Percentiles rank a stretch among this genome's conserved stretches.
These are phyloP conservation scores for Musa schizocarpa DNA, from an alignment of 176 grass and related monocot species.

Conservation along the genomic window DNA sequence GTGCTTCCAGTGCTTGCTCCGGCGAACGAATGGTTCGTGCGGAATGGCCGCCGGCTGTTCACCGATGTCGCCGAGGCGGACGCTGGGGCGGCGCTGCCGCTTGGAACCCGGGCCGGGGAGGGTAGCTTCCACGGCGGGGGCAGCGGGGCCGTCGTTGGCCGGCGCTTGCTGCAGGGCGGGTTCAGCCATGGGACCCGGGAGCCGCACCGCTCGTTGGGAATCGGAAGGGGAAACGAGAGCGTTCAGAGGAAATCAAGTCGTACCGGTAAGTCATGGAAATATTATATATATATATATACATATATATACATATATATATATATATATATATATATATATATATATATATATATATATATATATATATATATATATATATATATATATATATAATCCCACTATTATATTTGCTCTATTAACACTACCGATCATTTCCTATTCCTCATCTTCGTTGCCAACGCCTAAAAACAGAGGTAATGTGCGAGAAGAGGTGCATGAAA, in stretches of 20 bases:
- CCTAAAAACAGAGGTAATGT: too few species aligned
- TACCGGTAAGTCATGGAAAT: too few species aligned
- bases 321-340: too few species aligned
- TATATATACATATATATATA: too few species aligned
- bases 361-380: too few species aligned
- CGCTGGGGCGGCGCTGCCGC: slow-evolving; percentile 49
- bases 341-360: too few species aligned
- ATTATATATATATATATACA: too few species aligned
- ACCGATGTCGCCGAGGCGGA: slow-evolving; percentile 35
- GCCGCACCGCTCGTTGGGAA: background rate
- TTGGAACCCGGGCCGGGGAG: slow-evolving; percentile 12
- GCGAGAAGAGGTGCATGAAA: too few species aligned
- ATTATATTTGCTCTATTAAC: too few species aligned
- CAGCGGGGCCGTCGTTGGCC: background rate
- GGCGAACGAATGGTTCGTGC: slow-evolving; percentile 23
- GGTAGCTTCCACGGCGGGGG: background rate
- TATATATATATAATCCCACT: too few species aligned
- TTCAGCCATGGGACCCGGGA: slow-evolving; percentile 23
- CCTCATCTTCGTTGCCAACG: too few species aligned
- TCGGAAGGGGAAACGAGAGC: background rate
- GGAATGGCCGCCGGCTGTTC: slow-evolving; percentile 25
- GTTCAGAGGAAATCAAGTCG: background rate
- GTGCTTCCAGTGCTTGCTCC: slow-evolving; percentile 18
- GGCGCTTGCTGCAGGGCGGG: background rate
- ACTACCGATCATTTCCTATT: too few species aligned